These are phyloP conservation scores for Rhododendron ovatum DNA, from an alignment of 148 eudicot species.

Conservation along the genomic window DNA sequence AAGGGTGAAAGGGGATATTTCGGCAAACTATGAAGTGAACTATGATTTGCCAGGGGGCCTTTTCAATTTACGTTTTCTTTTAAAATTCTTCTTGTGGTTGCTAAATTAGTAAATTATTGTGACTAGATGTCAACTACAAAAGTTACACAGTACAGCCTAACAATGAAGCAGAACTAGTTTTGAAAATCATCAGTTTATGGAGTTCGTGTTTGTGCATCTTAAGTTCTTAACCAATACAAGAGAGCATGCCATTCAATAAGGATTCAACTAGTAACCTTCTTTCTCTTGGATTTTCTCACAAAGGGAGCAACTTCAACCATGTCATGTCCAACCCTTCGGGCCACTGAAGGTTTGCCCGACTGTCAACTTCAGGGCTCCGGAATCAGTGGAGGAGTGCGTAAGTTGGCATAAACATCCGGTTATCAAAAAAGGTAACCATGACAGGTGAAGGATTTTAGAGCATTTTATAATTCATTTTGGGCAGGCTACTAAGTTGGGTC, in stretches of 20 bases:
- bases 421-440: not conserved
- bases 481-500: conserved; percentile 31
- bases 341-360: not conserved
- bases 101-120: not conserved
- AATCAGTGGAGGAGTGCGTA: no score
- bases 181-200: not conserved
- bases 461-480: conserved; percentile 2
- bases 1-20: not conserved
- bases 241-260: not conserved
- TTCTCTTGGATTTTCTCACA: not conserved
- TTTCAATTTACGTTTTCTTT: not conserved
- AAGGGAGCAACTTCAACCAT: not conserved
- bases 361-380: no score
- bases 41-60: not conserved
- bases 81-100: not conserved
- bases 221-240: not conserved
- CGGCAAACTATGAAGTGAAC: not conserved
- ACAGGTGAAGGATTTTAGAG: conserved; percentile 3
- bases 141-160: not conserved
- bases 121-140: not conserved
- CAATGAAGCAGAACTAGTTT: not conserved
- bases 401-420: not conserved
- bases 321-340: not conserved
- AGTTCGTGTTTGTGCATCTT: not conserved
- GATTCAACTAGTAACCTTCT: not conserved